Conservation (phyloP, 2,329 filamentous ascomycete genomes). For the Paecilomyces sp. region DNA sequence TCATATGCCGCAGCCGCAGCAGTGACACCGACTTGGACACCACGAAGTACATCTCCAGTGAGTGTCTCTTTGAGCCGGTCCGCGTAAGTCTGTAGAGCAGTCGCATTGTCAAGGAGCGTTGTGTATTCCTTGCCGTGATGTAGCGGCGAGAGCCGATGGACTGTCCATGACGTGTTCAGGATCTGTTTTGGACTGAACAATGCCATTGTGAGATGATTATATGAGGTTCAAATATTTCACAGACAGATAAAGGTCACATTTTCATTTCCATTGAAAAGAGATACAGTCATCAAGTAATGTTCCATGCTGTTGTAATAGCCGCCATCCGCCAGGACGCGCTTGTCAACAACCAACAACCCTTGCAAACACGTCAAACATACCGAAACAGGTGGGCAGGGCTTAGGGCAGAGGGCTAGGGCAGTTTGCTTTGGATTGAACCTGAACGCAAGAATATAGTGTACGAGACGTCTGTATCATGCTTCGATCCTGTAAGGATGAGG, state of each 20-base stretch:
- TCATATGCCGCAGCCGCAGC: conserved; percentile 21
- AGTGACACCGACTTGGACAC: conserved; percentile 33
- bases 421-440: neutral
- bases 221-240: neutral
- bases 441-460: neutral
- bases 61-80: conserved; percentile 42
- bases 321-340: neutral
- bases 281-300: neutral
- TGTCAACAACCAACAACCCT: neutral
- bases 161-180: conserved; percentile 48
- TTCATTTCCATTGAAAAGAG: neutral
- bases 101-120: conserved; percentile 25
- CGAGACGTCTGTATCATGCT: neutral
- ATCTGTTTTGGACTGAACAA: conserved; percentile 30
- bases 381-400: neutral
- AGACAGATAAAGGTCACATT: neutral
- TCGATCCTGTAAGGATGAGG: neutral
- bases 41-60: conserved; percentile 42
- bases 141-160: conserved; percentile 49
- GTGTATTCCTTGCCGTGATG: conserved; percentile 37
- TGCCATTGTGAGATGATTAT: conserved; percentile 14
- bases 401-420: neutral
- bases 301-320: neutral
- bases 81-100: conserved; percentile 39
- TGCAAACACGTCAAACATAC: neutral